Base-by-base conservation (phyloP, 1,284 basidiomycete species). In the Ceratobasidium sp. region DNA sequence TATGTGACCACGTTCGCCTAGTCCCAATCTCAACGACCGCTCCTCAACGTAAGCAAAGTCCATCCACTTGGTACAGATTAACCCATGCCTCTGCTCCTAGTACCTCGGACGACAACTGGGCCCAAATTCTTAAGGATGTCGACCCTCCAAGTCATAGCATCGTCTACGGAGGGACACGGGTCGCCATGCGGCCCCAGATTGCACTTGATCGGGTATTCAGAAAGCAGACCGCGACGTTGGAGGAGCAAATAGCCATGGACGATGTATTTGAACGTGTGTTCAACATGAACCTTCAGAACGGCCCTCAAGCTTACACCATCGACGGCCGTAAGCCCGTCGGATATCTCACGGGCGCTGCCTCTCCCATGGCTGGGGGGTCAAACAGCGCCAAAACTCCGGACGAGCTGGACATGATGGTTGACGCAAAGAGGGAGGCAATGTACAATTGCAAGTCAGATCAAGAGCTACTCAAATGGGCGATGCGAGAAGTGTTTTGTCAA, bases 401-500 rank as follows among this genome's bases (percentile, higher is more conserved):
- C 13, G 54, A 57, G 26, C 8, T 50, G 49, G 54, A 64, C 11
- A 23, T 28, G 23, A 82, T 74, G 26, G 73, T 94, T n/a, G 93
- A 95, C 77, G 82, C 85, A 43, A 89, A 92, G 78, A 89, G 88
- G 79, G 93, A 95, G 78, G 87, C 88, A 74, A 91, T 96, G 83
- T 86, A 90, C 58, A 77, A 87, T 6, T 91, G 91, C 76, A 81
- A 84, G 26, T 90, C 87, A 1, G 93, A 95, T 78, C 83, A 88
- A 61, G 87, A 92, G 72, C 84, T 96, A 32, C 82, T 96, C 44
- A 85, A 88, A 50, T 96, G 94, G 94, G 88, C 92, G 13, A 84
- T 86, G 77, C 81, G 83, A 21, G 87, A 91, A 73, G 87, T 95
- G 0, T 95, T 95, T 78, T 85, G 81, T 38, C 85, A 88, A 82